A percentile compares a stretch with the other conserved stretches of the same genome.
Evolutionary conservation across 345 rosid genomes (phyloP).

Genomic region (Clausena lansium): DNA sequence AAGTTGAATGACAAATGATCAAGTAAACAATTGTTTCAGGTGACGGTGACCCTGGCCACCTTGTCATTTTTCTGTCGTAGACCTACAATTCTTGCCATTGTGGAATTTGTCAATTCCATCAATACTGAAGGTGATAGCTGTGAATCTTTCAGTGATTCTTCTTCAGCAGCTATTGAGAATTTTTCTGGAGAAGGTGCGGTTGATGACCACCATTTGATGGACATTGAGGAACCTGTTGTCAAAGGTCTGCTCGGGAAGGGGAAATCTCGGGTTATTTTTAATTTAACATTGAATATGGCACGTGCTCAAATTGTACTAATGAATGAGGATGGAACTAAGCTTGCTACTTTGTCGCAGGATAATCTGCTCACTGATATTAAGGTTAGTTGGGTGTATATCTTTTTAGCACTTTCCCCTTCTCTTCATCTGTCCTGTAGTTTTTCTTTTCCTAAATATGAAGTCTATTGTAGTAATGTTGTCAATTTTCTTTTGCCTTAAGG

Average conservation of each 20-base stretch:
- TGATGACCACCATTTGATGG: conserved; percentile 31
- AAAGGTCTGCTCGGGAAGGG: conserved; percentile 94
- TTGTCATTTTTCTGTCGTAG: conserved; percentile 92
- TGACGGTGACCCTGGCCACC: conserved; percentile 75
- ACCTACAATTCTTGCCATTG: conserved; percentile 87
- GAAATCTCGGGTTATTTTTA: conserved; percentile 81
- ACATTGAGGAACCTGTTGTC: conserved; percentile 55
- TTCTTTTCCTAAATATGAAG: conserved; percentile 3
- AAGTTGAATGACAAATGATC: conserved; percentile 6
- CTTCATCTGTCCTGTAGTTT: background rate
- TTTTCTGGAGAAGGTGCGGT: conserved; percentile 39
- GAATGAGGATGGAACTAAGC: conserved; percentile 89
- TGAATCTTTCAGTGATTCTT: conserved; percentile 58
- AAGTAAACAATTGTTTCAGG: conserved; percentile 47
- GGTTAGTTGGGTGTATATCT: conserved; percentile 42
- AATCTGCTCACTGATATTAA: conserved; percentile 81
- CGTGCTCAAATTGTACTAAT: conserved; percentile 84
- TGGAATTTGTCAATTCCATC: conserved; percentile 84
- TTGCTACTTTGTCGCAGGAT: conserved; percentile 89
- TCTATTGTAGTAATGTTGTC: conserved; percentile 13
- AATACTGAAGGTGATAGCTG: conserved; percentile 54
- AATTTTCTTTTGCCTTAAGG: conserved; percentile 41
- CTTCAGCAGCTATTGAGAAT: conserved; percentile 42
- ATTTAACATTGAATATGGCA: conserved; percentile 78
- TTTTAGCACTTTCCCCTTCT: background rate